Percentiles rank a stretch among this genome's conserved stretches.
phyloP scores from a whole-genome alignment of 805 yeast genomes.

The Pichia phayaonensis region DNA sequence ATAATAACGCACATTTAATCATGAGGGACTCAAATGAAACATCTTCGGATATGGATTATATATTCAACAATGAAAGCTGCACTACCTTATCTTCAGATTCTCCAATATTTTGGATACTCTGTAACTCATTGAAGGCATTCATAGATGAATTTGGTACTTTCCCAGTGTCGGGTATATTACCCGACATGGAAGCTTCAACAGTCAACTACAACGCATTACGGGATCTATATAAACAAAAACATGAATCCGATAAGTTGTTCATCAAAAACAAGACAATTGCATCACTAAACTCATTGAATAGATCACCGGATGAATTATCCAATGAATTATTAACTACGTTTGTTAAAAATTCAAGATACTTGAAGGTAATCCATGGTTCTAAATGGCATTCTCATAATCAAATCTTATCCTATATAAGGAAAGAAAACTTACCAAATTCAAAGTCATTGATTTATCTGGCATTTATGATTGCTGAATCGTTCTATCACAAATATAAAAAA shows the following conservation, averaged over 20 bases:
- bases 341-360: slow-evolving; percentile 51
- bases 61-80: slow-evolving; percentile 20
- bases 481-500: slow-evolving; percentile 21
- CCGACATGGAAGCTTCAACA: slow-evolving; percentile 86
- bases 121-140: slow-evolving; percentile 47
- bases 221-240: slow-evolving; percentile 48
- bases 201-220: slow-evolving; percentile 51
- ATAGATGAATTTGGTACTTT: slow-evolving; percentile 34
- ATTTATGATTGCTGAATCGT: slow-evolving; percentile 28
- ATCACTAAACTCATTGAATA: slow-evolving; percentile 24
- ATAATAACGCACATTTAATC: slow-evolving; percentile 38
- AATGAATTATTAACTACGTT: slow-evolving; percentile 38
- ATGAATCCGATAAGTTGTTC: slow-evolving; percentile 40
- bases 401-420: neutral
- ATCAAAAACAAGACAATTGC: slow-evolving; percentile 25
- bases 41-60: slow-evolving; percentile 19
- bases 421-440: slow-evolving; percentile 8
- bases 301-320: slow-evolving; percentile 23
- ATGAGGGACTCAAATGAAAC: slow-evolving; percentile 30
- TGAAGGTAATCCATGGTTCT: slow-evolving; percentile 31
- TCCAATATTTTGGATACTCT: slow-evolving; percentile 53
- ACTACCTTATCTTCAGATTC: slow-evolving; percentile 12
- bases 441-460: slow-evolving; percentile 31
- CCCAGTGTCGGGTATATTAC: slow-evolving; percentile 71
- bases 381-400: neutral